These are phyloP conservation scores for Lipomyces spencermartinsiae DNA, from an alignment of 805 yeast genomes.

Conservation along the genomic window DNA sequence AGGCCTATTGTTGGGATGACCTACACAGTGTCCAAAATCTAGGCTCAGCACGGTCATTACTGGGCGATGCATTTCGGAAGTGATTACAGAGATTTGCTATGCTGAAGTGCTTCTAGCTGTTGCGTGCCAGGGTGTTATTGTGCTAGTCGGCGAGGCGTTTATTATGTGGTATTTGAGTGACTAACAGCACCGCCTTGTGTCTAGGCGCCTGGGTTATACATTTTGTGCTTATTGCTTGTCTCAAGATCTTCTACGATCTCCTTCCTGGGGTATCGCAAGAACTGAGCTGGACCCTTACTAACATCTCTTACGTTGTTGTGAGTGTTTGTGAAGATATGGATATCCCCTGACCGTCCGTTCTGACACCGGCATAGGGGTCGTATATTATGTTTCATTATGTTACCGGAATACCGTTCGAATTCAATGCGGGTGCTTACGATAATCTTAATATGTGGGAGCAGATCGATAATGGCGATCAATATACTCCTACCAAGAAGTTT, in stretches of 20 bases:
- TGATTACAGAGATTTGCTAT: background rate
- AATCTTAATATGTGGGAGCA: constrained; percentile 99
- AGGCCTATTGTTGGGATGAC: background rate
- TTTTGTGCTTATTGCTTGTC: constrained; percentile 74
- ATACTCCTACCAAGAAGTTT: constrained; percentile 95
- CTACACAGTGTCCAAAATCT: background rate
- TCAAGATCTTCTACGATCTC: constrained; percentile 78
- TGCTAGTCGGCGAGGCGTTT: background rate
- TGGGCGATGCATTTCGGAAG: background rate
- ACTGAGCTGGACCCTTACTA: constrained; percentile 92
- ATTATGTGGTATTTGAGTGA: background rate
- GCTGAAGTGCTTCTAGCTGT: background rate
- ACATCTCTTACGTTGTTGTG: constrained; percentile 76
- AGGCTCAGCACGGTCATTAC: background rate
- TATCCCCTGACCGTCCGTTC: background rate
- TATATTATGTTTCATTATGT: constrained; percentile 96
- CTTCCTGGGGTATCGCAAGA: constrained; percentile 82
- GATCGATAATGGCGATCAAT: constrained; percentile 92
- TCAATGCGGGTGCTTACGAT: constrained; percentile 95
- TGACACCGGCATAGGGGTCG: constrained; percentile 56
- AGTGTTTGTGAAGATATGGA: constrained; percentile 1
- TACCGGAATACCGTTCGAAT: constrained; percentile 97
- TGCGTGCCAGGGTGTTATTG: background rate
- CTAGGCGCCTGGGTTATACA: constrained; percentile 87
- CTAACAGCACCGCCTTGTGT: background rate